Percentiles rank a stretch among this genome's conserved stretches.
phyloP scores from a whole-genome alignment of 2,329 filamentous ascomycete genomes.

The Claviceps sorghi region DNA sequence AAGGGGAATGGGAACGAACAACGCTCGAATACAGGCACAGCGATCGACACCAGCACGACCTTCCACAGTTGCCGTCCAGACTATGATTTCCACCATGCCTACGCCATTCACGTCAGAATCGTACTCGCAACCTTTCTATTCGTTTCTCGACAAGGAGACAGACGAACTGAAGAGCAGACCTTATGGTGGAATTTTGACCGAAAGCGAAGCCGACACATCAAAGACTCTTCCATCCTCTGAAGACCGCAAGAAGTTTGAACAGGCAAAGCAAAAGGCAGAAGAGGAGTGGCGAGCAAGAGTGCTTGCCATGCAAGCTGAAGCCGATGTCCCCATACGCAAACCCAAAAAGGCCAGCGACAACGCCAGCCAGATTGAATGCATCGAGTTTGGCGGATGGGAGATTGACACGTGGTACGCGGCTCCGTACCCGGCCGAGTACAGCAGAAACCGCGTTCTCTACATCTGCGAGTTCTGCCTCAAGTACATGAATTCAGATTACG shows the following conservation, averaged over 20 bases:
- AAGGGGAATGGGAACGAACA: neutral
- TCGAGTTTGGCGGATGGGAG: constrained; percentile 94
- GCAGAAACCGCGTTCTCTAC: constrained; percentile 87
- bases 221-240: constrained; percentile 68
- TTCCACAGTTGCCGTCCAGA: constrained; percentile 1
- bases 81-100: constrained; percentile 25
- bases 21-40: constrained; percentile 9
- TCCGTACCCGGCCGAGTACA: constrained; percentile 96
- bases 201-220: constrained; percentile 79
- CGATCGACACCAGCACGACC: constrained; percentile 10
- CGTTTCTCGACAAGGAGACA: constrained; percentile 75
- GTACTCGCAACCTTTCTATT: constrained; percentile 71
- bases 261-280: constrained; percentile 80
- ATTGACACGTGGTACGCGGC: constrained; percentile 99
- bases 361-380: constrained; percentile 94
- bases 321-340: constrained; percentile 48
- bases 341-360: constrained; percentile 66
- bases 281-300: constrained; percentile 69
- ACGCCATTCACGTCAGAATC: constrained; percentile 41
- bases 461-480: constrained; percentile 99
- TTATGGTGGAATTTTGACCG: constrained; percentile 83
- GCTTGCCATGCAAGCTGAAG: constrained; percentile 45
- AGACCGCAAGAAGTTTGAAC: constrained; percentile 77
- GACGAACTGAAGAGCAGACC: constrained; percentile 87
- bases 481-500: constrained; percentile 98